These are phyloP conservation scores for Apiospora aurea DNA, from an alignment of 2,329 filamentous ascomycete species.

Conservation along the genomic window DNA sequence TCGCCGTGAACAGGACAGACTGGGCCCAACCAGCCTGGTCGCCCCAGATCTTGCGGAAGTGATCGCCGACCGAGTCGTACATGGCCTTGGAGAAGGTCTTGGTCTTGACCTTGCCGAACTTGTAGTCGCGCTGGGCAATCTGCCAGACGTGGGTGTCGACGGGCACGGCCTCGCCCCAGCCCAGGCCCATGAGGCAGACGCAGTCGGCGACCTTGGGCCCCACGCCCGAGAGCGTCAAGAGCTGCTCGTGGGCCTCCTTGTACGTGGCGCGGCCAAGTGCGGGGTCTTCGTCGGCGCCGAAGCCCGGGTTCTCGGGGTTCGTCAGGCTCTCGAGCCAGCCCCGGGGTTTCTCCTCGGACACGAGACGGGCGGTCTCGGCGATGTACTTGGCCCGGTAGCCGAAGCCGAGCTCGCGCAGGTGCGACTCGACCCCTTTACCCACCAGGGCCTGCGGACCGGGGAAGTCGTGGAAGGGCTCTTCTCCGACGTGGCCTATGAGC, in stretches of 20 bases:
- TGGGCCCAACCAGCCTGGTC: constrained; percentile 97
- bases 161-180: constrained; percentile 94
- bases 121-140: constrained; percentile 95
- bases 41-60: constrained; percentile 91
- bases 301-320: constrained; percentile 75
- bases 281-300: constrained; percentile 55
- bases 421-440: constrained; percentile 76
- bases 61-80: constrained; percentile 88
- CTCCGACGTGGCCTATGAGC: constrained; percentile 73
- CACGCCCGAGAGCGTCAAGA: constrained; percentile 84
- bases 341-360: constrained; percentile 70
- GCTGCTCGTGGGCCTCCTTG: constrained; percentile 77
- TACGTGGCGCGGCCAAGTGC: constrained; percentile 69
- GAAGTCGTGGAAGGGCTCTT: constrained; percentile 84
- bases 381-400: constrained; percentile 96
- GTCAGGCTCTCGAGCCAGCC: constrained; percentile 81
- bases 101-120: constrained; percentile 81
- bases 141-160: constrained; percentile 99
- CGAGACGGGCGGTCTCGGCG: constrained; percentile 79
- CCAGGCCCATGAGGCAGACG: constrained; percentile 93
- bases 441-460: constrained; percentile 78
- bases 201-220: constrained; percentile 98
- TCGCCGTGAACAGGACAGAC: constrained; percentile 93
- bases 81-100: constrained; percentile 88
- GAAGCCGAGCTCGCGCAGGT: constrained; percentile 85